Evolutionary conservation across 2,329 filamentous ascomycete genomes (phyloP).

Genomic region (Aspergillus thermomutatus): DNA sequence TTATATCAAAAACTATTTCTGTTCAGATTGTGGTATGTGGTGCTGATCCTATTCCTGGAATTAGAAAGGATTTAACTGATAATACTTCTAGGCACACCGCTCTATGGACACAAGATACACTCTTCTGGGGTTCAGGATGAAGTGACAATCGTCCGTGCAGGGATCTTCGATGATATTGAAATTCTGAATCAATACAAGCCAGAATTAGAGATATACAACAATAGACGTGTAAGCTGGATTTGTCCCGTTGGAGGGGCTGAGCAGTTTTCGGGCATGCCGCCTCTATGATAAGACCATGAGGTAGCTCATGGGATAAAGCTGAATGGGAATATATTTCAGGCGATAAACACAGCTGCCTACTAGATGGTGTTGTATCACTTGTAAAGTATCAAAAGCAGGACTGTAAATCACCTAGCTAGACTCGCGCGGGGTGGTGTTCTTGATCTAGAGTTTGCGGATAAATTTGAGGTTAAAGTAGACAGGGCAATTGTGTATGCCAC

Average conservation of each 20-base stretch:
- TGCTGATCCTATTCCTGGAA: background rate
- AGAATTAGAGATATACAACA: slow-evolving; percentile 28
- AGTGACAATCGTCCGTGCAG: slow-evolving; percentile 31
- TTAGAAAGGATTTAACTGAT: slow-evolving; percentile 3
- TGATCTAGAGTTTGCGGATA: no score
- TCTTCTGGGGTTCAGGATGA: slow-evolving; percentile 17
- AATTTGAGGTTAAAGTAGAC: no score
- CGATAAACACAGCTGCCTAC: no score
- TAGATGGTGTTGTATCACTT: no score
- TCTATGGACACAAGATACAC: slow-evolving; percentile 24
- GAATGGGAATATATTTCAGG: no score
- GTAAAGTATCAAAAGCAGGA: no score
- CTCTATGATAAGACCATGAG: background rate
- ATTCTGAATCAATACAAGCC: slow-evolving; percentile 29
- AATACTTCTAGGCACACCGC: slow-evolving; percentile 21
- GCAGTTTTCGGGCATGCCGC: slow-evolving; percentile 26
- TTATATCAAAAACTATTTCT: slow-evolving; percentile 35
- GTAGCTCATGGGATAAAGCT: no score
- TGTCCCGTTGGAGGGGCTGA: slow-evolving; percentile 20
- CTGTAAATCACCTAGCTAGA: no score
- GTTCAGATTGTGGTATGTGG: slow-evolving; percentile 34
- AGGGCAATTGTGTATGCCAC: no score
- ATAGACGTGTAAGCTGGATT: slow-evolving; percentile 23
- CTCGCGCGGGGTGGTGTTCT: no score
- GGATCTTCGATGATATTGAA: slow-evolving; percentile 31